Evolutionary conservation across 1,139 yeast genomes (phyloP).

Genomic region (Taphrina wiesneri): DNA sequence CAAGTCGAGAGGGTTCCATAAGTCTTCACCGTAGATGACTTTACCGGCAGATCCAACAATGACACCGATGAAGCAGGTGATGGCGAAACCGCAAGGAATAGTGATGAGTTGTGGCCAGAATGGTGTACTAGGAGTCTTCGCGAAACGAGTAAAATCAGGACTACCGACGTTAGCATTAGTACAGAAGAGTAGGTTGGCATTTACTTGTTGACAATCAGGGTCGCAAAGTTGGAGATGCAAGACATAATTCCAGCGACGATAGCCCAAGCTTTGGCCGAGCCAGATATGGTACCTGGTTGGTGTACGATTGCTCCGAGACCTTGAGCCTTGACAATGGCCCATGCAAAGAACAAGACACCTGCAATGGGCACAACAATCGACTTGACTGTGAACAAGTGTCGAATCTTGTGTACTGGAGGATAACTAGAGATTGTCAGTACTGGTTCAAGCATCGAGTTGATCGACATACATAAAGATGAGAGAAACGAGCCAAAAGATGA

Average conservation of each 20-base stretch:
- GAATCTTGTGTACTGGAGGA: constrained; percentile 46
- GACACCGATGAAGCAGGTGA: constrained; percentile 46
- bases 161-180: not conserved
- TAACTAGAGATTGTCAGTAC: not conserved
- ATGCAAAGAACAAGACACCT: constrained; percentile 44
- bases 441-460: not conserved
- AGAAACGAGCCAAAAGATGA: constrained; percentile 47
- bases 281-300: constrained; percentile 38
- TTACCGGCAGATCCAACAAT: constrained; percentile 47
- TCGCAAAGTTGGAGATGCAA: constrained; percentile 48
- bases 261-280: constrained; percentile 46
- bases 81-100: constrained; percentile 44
- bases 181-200: not conserved
- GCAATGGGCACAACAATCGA: constrained; percentile 46
- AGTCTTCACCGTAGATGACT: constrained; percentile 45
- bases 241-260: constrained; percentile 46
- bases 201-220: constrained; percentile 49
- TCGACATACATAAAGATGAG: constrained; percentile 46
- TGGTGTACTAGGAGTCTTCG: constrained; percentile 44
- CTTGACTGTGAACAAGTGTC: constrained; percentile 47
- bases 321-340: constrained; percentile 44
- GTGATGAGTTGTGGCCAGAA: constrained; percentile 47
- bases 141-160: constrained; percentile 49
- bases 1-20: constrained; percentile 48
- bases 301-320: constrained; percentile 45